Evolutionary conservation across 2,329 filamentous ascomycete genomes (phyloP).

Genomic region (Elsinoe ampelina): DNA sequence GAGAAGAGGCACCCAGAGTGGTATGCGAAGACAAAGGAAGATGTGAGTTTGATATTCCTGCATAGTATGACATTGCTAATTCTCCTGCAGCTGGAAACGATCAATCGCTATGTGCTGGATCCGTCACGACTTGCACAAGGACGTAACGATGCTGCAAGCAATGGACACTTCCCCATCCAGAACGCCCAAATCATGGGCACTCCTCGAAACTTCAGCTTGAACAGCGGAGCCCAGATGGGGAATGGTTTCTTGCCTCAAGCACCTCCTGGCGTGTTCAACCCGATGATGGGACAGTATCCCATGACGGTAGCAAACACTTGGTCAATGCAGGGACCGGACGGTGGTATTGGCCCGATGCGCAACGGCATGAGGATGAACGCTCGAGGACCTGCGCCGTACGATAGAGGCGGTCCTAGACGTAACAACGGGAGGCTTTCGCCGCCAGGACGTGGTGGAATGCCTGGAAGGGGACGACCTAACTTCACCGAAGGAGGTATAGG

Average conservation of each 20-base stretch:
- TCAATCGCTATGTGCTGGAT: conserved; percentile 91
- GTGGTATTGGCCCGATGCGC: conserved; percentile 35
- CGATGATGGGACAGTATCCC: conserved; percentile 17
- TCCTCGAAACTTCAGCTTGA: conserved; percentile 83
- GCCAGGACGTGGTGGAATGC: conserved; percentile 40
- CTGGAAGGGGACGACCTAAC: conserved; percentile 53
- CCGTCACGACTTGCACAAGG: conserved; percentile 91
- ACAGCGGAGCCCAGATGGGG: conserved; percentile 26
- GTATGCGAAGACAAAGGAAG: conserved; percentile 67
- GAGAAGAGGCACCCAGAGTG: conserved; percentile 92
- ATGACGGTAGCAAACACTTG: conserved; percentile 16
- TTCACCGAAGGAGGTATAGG: conserved; percentile 64
- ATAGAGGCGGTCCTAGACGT: conserved; percentile 49
- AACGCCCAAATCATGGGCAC: conserved; percentile 61
- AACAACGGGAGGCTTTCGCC: conserved; percentile 39
- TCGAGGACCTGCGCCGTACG: conserved; percentile 21
- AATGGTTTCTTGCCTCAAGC: conserved; percentile 12
- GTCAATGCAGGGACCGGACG: conserved; percentile 22
- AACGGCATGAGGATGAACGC: conserved; percentile 19
- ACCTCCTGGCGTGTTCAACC: conserved; percentile 15
- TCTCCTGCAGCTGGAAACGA: conserved; percentile 62
- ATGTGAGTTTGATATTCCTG: conserved; percentile 50
- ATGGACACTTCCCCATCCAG: conserved; percentile 82
- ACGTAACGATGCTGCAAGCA: conserved; percentile 86
- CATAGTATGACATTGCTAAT: conserved; percentile 16